These are phyloP conservation scores for Penicillium pancosmium DNA, from an alignment of 495 filamentous ascomycete genomes.

Conservation along the genomic window DNA sequence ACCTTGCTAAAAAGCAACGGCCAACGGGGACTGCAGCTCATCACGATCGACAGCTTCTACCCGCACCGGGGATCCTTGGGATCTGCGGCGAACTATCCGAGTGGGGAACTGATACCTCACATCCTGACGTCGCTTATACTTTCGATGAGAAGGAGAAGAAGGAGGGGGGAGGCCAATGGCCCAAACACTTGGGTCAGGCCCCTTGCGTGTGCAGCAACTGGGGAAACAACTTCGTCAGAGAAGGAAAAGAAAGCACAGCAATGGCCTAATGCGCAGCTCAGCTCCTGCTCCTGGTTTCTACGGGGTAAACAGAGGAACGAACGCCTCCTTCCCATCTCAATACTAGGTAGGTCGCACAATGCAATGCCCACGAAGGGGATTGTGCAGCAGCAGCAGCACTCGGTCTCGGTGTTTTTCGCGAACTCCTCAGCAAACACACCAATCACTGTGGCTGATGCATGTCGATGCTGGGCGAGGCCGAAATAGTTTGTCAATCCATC, in stretches of 20 bases:
- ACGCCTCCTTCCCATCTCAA: neutral
- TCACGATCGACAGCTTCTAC: constrained; percentile 24
- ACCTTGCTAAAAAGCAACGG: neutral
- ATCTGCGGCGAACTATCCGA: constrained; percentile 20
- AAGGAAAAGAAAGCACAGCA: neutral
- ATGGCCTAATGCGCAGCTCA: neutral
- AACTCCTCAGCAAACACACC: constrained; percentile 4
- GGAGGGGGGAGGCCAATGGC: constrained; percentile 4
- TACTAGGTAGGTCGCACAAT: constrained; percentile 10
- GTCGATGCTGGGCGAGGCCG: constrained; percentile 8
- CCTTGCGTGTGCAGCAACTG: constrained; percentile 13
- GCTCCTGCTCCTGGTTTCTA: constrained; percentile 1
- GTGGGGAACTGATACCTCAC: constrained; percentile 26
- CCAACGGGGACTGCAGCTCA: constrained; percentile 11
- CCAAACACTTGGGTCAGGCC: constrained; percentile 11
- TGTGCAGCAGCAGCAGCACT: constrained; percentile 1
- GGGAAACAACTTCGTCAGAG: constrained; percentile 2
- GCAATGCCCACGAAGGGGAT: constrained; percentile 12
- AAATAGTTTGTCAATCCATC: constrained; percentile 23
- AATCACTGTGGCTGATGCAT: constrained; percentile 11
- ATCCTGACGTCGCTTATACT: constrained; percentile 22
- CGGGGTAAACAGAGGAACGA: too few species aligned
- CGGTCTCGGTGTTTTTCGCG: neutral
- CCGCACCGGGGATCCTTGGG: constrained; percentile 24
- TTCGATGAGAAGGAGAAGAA: neutral